Base-by-base conservation (phyloP, 2,329 filamentous ascomycete species). In the Nigrospora sphaerica region DNA sequence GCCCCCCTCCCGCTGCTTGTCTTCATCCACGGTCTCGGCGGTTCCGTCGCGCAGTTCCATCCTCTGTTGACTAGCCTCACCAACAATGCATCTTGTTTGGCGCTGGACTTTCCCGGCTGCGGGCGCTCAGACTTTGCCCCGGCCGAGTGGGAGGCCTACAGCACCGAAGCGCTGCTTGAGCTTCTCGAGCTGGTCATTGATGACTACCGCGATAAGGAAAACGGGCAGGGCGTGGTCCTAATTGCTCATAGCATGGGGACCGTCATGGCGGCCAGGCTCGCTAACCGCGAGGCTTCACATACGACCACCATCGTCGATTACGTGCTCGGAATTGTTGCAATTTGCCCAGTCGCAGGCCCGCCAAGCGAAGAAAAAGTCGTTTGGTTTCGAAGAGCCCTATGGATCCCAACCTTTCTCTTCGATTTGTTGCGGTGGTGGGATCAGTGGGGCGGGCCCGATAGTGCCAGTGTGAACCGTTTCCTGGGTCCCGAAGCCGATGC, bases 221-320 rank as follows among this genome's bases (percentile, higher is more conserved):
- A 95, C 62, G 78, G 81, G 1, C 90, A 95, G 62, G 78, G 81
- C 4, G 77, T 95, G 13, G 77, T 96, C 17, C 65, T 96, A 31
- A 80, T 97, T 49, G 89, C 85, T 2, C 93, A 98, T 60, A 95
- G 89, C 62, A 86, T 96, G 80, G 93, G 93, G 7, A 90, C 86
- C 48, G 86, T 86, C 3, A 70, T 96, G 17, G 81, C 85, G 6
- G 83, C 87, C 23, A 70, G 85, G 14, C 70, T 97, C 44, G 84
- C 88, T 11, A 74, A 52, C 54, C 68, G 50, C 49, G 71, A 64
- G 55, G 60, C 51, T 2, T 65, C 74, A 1, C 69, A 81, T 48
- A 69, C 65, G 18, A 70, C 72, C 23, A 62, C 69, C 1, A 57
- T 88, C n/a, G 71, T 78, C 32, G 65, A 81, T 11, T 72, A 87